Evolutionary conservation across 805 yeast genomes (phyloP).

Genomic region (Blastobotrys peoriensis): DNA sequence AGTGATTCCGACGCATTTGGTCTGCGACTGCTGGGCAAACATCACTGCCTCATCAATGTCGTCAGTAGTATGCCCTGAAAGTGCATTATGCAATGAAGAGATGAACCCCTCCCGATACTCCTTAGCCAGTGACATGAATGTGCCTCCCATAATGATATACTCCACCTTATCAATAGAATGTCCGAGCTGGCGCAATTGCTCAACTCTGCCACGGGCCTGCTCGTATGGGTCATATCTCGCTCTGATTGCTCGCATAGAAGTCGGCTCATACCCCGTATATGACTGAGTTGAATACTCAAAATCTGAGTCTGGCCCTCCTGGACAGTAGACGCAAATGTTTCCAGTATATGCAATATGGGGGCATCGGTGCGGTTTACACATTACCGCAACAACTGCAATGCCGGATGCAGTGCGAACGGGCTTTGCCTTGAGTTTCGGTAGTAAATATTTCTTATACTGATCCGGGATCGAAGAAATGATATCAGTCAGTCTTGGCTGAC

Average conservation of each 20-base stretch:
- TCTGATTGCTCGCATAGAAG: conserved; percentile 98
- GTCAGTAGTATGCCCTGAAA: conserved; percentile 84
- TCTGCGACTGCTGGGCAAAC: conserved; percentile 87
- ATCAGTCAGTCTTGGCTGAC: conserved; percentile 92
- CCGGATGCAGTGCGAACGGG: conserved; percentile 99
- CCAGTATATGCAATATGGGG: conserved; percentile 99
- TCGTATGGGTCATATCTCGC: conserved; percentile 98
- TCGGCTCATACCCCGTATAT: conserved; percentile 97
- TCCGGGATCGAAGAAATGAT: conserved; percentile 94
- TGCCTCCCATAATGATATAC: conserved; percentile 98
- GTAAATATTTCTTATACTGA: conserved; percentile 81
- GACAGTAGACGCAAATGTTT: conserved; percentile 95
- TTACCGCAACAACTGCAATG: conserved; percentile 97
- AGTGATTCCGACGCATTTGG: conserved; percentile 97
- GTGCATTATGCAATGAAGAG: conserved; percentile 85
- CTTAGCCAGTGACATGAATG: conserved; percentile 90
- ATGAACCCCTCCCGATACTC: conserved; percentile 89
- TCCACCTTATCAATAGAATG: conserved; percentile 97
- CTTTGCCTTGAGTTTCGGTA: conserved; percentile 95
- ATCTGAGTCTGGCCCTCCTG: conserved; percentile 98
- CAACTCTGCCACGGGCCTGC: conserved; percentile 96
- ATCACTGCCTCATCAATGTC: conserved; percentile 85
- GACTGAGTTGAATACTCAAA: conserved; percentile 98
- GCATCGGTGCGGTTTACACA: conserved; percentile 99
- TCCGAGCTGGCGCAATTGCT: conserved; percentile 90